Evolutionary conservation across 306 rosid genomes (phyloP), one percentile per base, ranked within the genome.

Genomic region (Trifolium pratense): DNA sequence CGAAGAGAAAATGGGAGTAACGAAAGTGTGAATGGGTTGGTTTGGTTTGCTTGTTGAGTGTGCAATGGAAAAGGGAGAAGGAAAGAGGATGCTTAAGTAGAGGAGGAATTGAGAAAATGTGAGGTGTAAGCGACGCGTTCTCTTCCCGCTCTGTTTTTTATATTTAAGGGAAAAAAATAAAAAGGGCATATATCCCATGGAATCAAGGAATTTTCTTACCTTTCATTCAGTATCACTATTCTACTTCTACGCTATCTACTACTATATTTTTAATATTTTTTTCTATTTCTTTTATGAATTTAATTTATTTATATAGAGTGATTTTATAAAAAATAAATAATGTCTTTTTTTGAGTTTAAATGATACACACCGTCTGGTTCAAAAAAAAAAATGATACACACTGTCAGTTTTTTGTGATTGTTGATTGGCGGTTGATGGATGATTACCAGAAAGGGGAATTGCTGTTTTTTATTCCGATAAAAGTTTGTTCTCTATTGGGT

Each of bases 121-220:
- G 55, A 68, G 78, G 76, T 69, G 82, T 70, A 70, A 85, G 86
- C 78, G 36, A 72, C 90, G 90, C 62, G 62, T 56, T 12, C 62
- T 56, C 32, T 56, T 56, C 62, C 62, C 62, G 62, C 62, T 56
- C 32, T 25, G 4, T 23, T 15, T 46, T 56, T 56, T 8, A 15
- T 56, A 32, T 56, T 56, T 56, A 23, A 23, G 61, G 62, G 25
- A 23, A 21, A 3, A 18, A 20, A 53, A 18, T 20, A 20, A 26
- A 56, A 12, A 10, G 3, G 8, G 36, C 32, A 56, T 56, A 56
- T 56, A 53, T 48, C 17, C 52, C 0, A 48, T n/a, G 36, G 62
- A 56, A 56, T 56, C 62, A 56, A 56, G 4, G 16, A 56, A 56
- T 56, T 56, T 56, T 11, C 62, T 56, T 56, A 21, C 32, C 62